Evolutionary conservation across 1,284 basidiomycete genomes (phyloP).

Genomic region (Flammula alnicola): DNA sequence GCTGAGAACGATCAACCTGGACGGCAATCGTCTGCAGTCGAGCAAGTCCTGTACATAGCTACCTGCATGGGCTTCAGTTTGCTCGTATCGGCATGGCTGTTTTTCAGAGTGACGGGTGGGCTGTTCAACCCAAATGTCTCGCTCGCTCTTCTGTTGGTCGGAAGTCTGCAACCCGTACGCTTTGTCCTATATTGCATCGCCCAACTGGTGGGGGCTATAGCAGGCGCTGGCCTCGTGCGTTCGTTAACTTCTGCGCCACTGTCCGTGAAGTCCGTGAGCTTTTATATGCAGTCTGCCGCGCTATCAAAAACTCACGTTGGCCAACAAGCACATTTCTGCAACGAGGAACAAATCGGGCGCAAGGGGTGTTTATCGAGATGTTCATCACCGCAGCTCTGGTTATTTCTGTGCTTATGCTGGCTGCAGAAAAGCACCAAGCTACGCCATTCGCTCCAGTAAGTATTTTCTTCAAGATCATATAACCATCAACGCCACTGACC

Average conservation of each 20-base stretch:
- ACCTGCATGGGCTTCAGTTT: slow-evolving; percentile 70
- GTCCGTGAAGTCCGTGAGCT: slow-evolving; percentile 60
- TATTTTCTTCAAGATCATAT: too few relatives aligned
- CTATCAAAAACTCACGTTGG: too few relatives aligned
- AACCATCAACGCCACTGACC: too few relatives aligned
- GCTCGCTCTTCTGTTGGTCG: slow-evolving; percentile 63
- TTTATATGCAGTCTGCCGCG: too few relatives aligned
- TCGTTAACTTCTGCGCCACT: slow-evolving; percentile 64
- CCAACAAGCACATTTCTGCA: slow-evolving; percentile 48
- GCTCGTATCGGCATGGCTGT: slow-evolving; percentile 73
- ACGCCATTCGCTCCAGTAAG: slow-evolving; percentile 75
- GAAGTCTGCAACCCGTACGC: slow-evolving; percentile 62
- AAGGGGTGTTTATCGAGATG: slow-evolving; percentile 76
- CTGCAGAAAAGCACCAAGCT: slow-evolving; percentile 68
- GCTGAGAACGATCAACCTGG: slow-evolving; percentile 39
- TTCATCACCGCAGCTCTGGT: slow-evolving; percentile 68
- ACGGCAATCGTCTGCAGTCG: slow-evolving; percentile 39
- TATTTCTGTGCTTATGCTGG: slow-evolving; percentile 68
- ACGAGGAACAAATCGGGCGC: slow-evolving; percentile 49
- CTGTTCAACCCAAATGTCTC: slow-evolving; percentile 76
- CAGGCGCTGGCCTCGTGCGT: slow-evolving; percentile 62
- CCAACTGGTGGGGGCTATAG: slow-evolving; percentile 68
- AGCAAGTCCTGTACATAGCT: slow-evolving; percentile 61
- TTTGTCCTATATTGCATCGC: slow-evolving; percentile 68
- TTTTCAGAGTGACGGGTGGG: slow-evolving; percentile 74